Base-by-base conservation (phyloP, 352 stramenopile species). In the Globisporangium nagaii region DNA sequence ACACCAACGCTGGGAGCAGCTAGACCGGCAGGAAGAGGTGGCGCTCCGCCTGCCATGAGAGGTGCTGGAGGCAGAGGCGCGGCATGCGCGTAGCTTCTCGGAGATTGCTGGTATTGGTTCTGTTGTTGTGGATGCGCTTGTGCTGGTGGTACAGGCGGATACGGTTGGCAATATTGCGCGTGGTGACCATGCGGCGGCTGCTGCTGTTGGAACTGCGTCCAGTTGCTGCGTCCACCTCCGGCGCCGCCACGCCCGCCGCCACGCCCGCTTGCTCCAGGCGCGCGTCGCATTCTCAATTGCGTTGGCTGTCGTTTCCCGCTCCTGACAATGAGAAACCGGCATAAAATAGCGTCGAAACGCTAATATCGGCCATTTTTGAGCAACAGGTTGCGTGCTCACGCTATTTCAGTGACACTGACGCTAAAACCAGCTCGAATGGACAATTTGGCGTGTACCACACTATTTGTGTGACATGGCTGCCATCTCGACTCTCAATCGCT, bases 161-260 rank as follows among this genome's bases (percentile, higher is more conserved):
- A 51, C 28, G 44, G 44, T 28, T 24, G 44, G n/a, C 28, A n/a
- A n/a, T 51, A 51, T 8, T 40, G 44, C n/a, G 10, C n/a, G 9
- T 50, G 53, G 24, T 32, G 52, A n/a, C 35, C 40, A 28, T 25
- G 39, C n/a, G 28, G 37, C 13, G 28, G 35, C 17, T 75, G 68
- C 13, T 66, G 68, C 44, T 70, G 71, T 43, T 76, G 71, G 54
- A 62, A 73, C 22, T 53, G 59, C 24, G 54, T 40, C 70, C 70
- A 80, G 25, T 69, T 65, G 43, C 46, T 44, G 39, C 47, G 50
- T 20, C 50, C 45, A 15, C n/a, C n/a, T n/a, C n/a, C n/a, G n/a
- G n/a, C n/a, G n/a, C 43, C 22, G 28, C 22, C 13, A 2, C 35
- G n/a, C 0, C 45, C 30, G 12, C 45, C 24, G 22, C 47, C 32